Conservation (phyloP, 495 filamentous ascomycete genomes). For the Antarctomyces pellizariae region DNA sequence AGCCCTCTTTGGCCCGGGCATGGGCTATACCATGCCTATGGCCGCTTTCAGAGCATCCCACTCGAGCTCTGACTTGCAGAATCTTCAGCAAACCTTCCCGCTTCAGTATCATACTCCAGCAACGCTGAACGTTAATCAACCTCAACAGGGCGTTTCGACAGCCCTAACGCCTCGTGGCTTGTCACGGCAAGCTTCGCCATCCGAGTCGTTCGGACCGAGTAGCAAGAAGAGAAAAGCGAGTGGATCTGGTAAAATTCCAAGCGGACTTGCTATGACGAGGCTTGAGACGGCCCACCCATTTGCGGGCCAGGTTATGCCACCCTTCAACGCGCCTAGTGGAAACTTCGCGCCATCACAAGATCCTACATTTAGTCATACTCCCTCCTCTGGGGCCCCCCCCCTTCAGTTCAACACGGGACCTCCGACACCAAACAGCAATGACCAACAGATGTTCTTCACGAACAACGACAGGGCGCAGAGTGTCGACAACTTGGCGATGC, state of each 20-base stretch:
- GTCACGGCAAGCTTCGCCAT: slow-evolving; percentile 51
- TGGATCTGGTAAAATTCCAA: slow-evolving; percentile 39
- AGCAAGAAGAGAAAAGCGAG: slow-evolving; percentile 58
- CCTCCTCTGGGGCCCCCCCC: slow-evolving; percentile 15
- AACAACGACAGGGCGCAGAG: slow-evolving; percentile 25
- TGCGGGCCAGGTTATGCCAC: slow-evolving; percentile 1
- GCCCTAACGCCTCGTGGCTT: slow-evolving; percentile 34
- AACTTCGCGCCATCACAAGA: slow-evolving; percentile 10
- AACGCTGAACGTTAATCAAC: slow-evolving; percentile 15
- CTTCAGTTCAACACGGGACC: slow-evolving; percentile 31
- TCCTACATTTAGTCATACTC: slow-evolving; percentile 17
- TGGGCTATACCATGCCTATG: slow-evolving; percentile 4
- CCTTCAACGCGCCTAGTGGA: slow-evolving; percentile 7
- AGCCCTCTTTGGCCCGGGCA: too few species aligned
- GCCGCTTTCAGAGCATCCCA: slow-evolving; percentile 15
- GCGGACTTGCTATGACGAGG: slow-evolving; percentile 55
- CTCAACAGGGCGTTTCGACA: slow-evolving; percentile 20
- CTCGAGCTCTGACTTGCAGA: slow-evolving; percentile 25
- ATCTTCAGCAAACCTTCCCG: slow-evolving; percentile 25
- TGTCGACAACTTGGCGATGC: slow-evolving; percentile 29
- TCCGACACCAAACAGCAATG: slow-evolving; percentile 35
- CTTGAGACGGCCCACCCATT: slow-evolving; percentile 29
- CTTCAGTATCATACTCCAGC: slow-evolving; percentile 11
- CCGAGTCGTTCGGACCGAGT: slow-evolving; percentile 29
- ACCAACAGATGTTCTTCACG: slow-evolving; percentile 25